Evolutionary conservation across 768 basidiomycete species (phyloP), one percentile per base, ranked within the genome.

Genomic region (Fomitopsis pulvina): DNA sequence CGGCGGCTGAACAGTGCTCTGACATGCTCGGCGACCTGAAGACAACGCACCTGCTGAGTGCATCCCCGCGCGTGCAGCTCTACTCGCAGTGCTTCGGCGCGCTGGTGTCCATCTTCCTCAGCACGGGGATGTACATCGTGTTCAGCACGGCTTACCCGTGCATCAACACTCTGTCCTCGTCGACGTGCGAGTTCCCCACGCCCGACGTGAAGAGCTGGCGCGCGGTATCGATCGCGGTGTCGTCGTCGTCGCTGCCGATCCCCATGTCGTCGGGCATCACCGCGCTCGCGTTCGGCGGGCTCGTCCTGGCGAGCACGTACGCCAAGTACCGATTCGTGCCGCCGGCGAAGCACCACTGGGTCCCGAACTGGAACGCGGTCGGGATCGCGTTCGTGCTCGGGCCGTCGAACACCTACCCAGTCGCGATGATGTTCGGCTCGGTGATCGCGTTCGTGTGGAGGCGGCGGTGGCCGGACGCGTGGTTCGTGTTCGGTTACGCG

Each of bases 401-500:
- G 9, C 53, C 58, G 29, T 28, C 50, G 37, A 54, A 53, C 52
- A 50, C 53, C 30, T 59, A 59, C 54, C 58, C 58, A 21, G 51
- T 52, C 37, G 58, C 58, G 44, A 59, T 57, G 56, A 38, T 55
- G 29, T 57, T 57, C 22, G 58, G 58, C 41, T 46, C 51, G 32
- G 18, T 54, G 37, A 34, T 56, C 25, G 58, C 55, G 18, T 39
- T 51, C 38, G 40, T 48, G 21, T 59, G 58, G 55, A 26, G 50
- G 39, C 45, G 39, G 29, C 41, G 50, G 46, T 54, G 51, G 48
- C 45, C 40, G 20, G 46, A 27, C 28, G 32, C 47, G 29, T 50
- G 45, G 37, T 32, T 45, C 6, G 49, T 58, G 60, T 68, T 66
- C 50, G 66, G 63, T 20, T 72, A 66, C 43, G 63, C 69, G 12